Base-by-base conservation (phyloP, 2,329 filamentous ascomycete species). In the Penicillium thymicola region DNA sequence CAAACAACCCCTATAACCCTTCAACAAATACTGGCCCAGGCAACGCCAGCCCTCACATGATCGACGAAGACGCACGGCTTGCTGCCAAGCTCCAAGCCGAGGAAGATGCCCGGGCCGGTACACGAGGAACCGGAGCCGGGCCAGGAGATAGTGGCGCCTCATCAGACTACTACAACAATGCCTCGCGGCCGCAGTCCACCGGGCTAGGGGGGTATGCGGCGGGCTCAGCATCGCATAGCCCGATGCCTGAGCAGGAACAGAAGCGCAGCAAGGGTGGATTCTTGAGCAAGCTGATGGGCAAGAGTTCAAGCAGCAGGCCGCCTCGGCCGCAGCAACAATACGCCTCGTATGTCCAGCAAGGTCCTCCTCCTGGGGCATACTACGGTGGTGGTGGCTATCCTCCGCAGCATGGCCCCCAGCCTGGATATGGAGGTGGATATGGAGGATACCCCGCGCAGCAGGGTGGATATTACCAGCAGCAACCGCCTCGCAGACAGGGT, bases 61-160 rank as follows among this genome's bases (percentile, higher is more conserved):
- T 80, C 30, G 83, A 83, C 56, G 86, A 88, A 45, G 91, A 95
- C 70, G 90, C 89, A 57, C 82, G 81, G 27, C 78, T 92, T 10
- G 92, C 92, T 8, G 82, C 89, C 40, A 84, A 86, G 68, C 78
- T 96, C 41, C 92, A 96, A 72, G 89, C 89, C 43, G 89, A 96
- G 73, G 92, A 96, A 73, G 82, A 96, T 61, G 84, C 85, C 6
- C 83, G 85, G 43, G 81, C 80, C 16, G 70, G 60, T 65, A 51
- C 50, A 59, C 50, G 64, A 37, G 61, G 59, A 49, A 10, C 27
- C 5, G 44, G 44, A 25, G 23, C 37, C 21, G 47, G 49, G 16
- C 4, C 51, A 25, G 56, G 57, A 27, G 58, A 52, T 8, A 57
- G 57, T 9, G 79, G 79, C 28, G 73, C 77, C 2, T 68, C 77